Percentiles rank a stretch among this genome's conserved stretches.
Evolutionary conservation across 805 yeast genomes (phyloP).

Genomic region (Yamadazyma olivae): DNA sequence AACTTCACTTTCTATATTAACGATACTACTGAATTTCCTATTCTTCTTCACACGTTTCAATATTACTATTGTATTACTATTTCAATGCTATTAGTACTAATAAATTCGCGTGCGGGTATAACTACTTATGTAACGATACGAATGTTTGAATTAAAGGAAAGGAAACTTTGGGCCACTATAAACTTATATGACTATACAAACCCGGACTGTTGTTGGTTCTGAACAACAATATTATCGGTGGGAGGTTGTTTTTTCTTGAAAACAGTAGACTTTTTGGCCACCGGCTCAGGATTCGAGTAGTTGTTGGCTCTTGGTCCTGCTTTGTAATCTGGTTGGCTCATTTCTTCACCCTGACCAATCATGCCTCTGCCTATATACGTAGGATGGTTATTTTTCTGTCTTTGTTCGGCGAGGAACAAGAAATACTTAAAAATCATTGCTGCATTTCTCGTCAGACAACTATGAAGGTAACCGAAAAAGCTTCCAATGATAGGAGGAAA

Average conservation of each 20-base stretch:
- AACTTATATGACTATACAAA: no score
- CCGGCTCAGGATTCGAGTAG: conserved; percentile 9
- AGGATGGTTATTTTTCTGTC: conserved; percentile 16
- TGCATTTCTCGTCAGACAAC: conserved; percentile 87
- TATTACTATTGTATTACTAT: no score
- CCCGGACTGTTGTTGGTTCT: conserved; percentile 18
- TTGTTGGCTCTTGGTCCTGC: conserved; percentile 2
- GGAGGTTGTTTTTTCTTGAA: conserved; percentile 1
- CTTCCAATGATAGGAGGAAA: conserved; percentile 81
- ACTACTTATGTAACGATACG: not conserved
- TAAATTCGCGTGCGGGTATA: conserved; percentile 2
- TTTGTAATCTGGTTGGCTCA: conserved; percentile 1
- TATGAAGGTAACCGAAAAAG: conserved; percentile 75
- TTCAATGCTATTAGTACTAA: no score
- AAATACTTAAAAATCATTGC: conserved; percentile 58
- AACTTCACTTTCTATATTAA: no score
- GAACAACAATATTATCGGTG: conserved; percentile 8
- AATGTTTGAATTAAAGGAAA: no score
- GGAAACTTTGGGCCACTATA: no score
- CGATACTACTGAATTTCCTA: not conserved
- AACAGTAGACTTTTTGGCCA: not conserved
- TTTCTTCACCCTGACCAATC: conserved; percentile 6
- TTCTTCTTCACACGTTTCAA: not conserved
- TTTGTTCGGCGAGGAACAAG: conserved; percentile 15
- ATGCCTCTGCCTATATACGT: conserved; percentile 19